Base-by-base conservation (phyloP, 164 flowering plant genomes). In the Chimonanthus salicifolius region DNA sequence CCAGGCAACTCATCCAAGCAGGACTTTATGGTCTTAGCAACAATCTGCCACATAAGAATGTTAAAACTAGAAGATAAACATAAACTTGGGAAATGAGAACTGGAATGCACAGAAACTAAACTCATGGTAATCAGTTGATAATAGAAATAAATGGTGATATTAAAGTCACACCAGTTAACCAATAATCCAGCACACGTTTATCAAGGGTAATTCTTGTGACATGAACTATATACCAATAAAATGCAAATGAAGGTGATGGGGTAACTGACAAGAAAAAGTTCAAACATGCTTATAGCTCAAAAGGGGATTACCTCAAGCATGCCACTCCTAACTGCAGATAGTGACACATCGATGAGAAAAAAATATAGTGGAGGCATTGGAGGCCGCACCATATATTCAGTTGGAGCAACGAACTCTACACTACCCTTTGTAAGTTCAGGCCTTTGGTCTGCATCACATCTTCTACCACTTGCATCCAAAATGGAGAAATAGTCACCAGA, bases 331-430 rank as follows among this genome's bases (percentile, higher is more conserved):
- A 88, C 92, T 11, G 99, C 97, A 77, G 92, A 83, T 54, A 87
- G 18, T 7, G 99, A 96, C 54, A 92, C 99, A 77, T 96, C 98
- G 49, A 96, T 94, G 80, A 96, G 97, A 80, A 96, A 96, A 83
- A 96, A 96, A 69, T 89, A 96, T 47, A 87, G 80, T 46, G 99
- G 99, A 8, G 98, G 99, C 99, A 96, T 96, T 58, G 99, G 99
- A 71, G 98, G 97, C 74, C 99, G 98, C 79, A 92, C 92, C 98
- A 96, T 94, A 80, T 96, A 96, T 69, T 96, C 98, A 71, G 97
- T 87, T 69, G 99, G 97, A 80, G 99, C 99, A 85, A 96, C 90
- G 85, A 88, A 92, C 65, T 96, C 99, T 43, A 96, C 97, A 85
- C 92, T 92, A 62, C 99, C 99, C 85, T 84, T 88, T 21, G 81